A percentile compares a stretch with the other conserved stretches of the same genome.
Evolutionary conservation across 306 rosid genomes (phyloP).

Genomic region (Medicago truncatula): MtrunA17r5.0-ANR NC_053045.1:60974001-60974500

Average conservation of each 20-base stretch:
- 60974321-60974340: too few species aligned
- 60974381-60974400: too few species aligned
- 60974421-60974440: too few species aligned
- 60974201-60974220: conserved; percentile 9
- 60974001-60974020: conserved; percentile 70
- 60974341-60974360: too few species aligned
- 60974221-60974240: conserved; percentile 1
- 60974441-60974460: too few species aligned
- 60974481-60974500: too few species aligned
- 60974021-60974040: conserved; percentile 74
- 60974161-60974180: conserved; percentile 19
- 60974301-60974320: too few species aligned
- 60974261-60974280: too few species aligned
- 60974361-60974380: too few species aligned
- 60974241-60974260: background rate
- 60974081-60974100: conserved; percentile 65
- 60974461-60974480: too few species aligned
- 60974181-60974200: background rate
- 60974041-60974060: conserved; percentile 70
- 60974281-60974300: too few species aligned
- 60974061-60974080: conserved; percentile 71
- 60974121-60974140: conserved; percentile 42
- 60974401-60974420: too few species aligned
- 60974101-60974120: conserved; percentile 60
- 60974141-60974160: conserved; percentile 32